A percentile compares a stretch with the other conserved stretches of the same genome.
These are phyloP conservation scores for Leptosphaerulina australis DNA, from an alignment of 2,329 filamentous ascomycete species.

Conservation along the genomic window DNA sequence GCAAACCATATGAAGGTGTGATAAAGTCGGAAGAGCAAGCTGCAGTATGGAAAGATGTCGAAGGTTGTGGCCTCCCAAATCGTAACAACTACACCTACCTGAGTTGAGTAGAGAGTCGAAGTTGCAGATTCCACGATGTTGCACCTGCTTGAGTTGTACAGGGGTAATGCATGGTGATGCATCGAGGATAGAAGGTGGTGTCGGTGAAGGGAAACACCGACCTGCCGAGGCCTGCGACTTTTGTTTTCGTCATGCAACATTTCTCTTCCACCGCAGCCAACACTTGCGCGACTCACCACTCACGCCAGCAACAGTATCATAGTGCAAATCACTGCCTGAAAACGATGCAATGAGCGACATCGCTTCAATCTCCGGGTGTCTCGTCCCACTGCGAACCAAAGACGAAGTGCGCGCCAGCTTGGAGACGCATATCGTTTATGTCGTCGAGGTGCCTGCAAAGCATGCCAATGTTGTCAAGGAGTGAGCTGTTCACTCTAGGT, in stretches of 20 bases:
- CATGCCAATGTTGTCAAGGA: constrained; percentile 73
- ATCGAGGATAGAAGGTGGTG: constrained; percentile 4
- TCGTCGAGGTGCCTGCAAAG: constrained; percentile 74
- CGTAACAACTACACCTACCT: neutral
- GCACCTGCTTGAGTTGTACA: constrained; percentile 4
- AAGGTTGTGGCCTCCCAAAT: neutral
- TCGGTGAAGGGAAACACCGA: constrained; percentile 14
- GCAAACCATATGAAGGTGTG: too few relatives aligned
- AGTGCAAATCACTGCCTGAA: constrained; percentile 10
- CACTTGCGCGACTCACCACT: constrained; percentile 9
- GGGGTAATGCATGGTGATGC: constrained; percentile 5
- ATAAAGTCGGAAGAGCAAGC: too few relatives aligned
- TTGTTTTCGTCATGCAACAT: constrained; percentile 5
- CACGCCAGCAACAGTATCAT: constrained; percentile 10
- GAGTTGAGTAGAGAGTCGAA: neutral
- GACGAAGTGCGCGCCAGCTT: constrained; percentile 57
- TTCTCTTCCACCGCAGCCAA: constrained; percentile 3
- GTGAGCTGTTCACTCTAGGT: constrained; percentile 56
- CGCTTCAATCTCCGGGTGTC: constrained; percentile 28
- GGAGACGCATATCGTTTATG: constrained; percentile 67
- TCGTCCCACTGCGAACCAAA: constrained; percentile 55
- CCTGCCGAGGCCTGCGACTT: constrained; percentile 16
- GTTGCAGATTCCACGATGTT: neutral
- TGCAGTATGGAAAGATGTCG: too few relatives aligned
- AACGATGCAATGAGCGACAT: constrained; percentile 36